Conservation (phyloP, 1,284 basidiomycete genomes). For the Neonothopanus nambi region DNA sequence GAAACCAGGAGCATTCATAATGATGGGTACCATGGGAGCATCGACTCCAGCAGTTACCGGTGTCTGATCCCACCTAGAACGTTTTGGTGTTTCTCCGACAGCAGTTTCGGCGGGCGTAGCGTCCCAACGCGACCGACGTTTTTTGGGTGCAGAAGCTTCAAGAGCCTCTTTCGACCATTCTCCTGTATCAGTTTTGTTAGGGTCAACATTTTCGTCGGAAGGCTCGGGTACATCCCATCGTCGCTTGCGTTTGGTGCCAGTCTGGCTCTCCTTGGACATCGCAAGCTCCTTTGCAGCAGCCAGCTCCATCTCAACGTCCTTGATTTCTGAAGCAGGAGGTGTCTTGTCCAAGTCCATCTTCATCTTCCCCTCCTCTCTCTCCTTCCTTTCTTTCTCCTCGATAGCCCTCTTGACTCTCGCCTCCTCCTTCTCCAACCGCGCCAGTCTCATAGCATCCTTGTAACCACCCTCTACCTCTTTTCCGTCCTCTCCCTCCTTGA, state of each 20-base stretch:
- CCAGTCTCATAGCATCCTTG: conserved; percentile 94
- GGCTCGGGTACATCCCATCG: conserved; percentile 83
- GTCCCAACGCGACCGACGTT: conserved; percentile 93
- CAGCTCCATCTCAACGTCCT: conserved; percentile 67
- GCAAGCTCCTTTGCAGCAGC: conserved; percentile 57
- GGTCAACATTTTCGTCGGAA: conserved; percentile 59
- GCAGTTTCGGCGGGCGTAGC: conserved; percentile 76
- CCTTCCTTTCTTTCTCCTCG: conserved; percentile 83
- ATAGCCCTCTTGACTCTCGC: conserved; percentile 81
- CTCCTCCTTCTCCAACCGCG: conserved; percentile 93
- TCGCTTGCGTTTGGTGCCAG: conserved; percentile 75
- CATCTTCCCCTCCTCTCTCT: conserved; percentile 78
- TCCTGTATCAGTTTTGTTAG: conserved; percentile 54
- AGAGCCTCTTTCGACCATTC: conserved; percentile 77
- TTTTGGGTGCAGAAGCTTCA: conserved; percentile 78
- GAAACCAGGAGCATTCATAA: conserved; percentile 83
- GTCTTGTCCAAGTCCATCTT: conserved; percentile 89
- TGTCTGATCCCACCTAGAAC: conserved; percentile 97
- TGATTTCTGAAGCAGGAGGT: conserved; percentile 75
- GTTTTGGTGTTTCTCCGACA: conserved; percentile 65
- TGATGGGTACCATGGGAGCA: conserved; percentile 69
- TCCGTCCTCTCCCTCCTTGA: conserved; percentile 63
- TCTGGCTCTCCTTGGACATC: conserved; percentile 28
- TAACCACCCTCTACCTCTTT: conserved; percentile 83
- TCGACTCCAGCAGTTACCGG: conserved; percentile 47